Conservation (phyloP, 148 eudicot species). For the Chenopodium album region DNA sequence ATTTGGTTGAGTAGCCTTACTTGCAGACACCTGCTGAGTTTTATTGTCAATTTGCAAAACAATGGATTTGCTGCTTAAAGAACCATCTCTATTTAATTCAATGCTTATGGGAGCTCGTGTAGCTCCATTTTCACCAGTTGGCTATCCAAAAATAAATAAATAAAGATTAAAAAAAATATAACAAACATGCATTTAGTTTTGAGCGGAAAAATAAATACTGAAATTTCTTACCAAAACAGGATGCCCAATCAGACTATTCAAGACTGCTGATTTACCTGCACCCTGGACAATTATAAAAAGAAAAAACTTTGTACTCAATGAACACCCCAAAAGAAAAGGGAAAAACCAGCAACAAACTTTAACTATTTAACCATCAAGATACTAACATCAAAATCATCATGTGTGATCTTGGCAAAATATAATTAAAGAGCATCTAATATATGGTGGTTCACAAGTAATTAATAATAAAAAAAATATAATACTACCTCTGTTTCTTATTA, state of each 20-base stretch:
- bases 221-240: conserved; percentile 81
- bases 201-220: background rate
- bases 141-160: conserved; percentile 40
- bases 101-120: conserved; percentile 95
- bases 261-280: conserved; percentile 93
- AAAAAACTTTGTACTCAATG: background rate
- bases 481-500: no score
- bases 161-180: background rate
- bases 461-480: background rate
- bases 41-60: conserved; percentile 88
- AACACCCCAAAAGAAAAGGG: background rate
- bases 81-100: conserved; percentile 73
- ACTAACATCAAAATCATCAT: background rate
- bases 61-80: conserved; percentile 81
- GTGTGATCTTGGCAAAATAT: background rate
- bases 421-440: background rate
- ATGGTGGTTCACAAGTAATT: no score
- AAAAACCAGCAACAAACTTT: background rate
- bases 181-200: background rate
- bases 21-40: conserved; percentile 90
- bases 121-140: conserved; percentile 98
- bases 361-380: background rate
- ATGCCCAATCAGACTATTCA: conserved; percentile 96
- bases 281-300: conserved; percentile 50
- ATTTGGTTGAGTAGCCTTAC: conserved; percentile 46